Evolutionary conservation across 495 filamentous ascomycete genomes (phyloP), one percentile per base, ranked within the genome.

Genomic region (Penicillium soppii): DNA sequence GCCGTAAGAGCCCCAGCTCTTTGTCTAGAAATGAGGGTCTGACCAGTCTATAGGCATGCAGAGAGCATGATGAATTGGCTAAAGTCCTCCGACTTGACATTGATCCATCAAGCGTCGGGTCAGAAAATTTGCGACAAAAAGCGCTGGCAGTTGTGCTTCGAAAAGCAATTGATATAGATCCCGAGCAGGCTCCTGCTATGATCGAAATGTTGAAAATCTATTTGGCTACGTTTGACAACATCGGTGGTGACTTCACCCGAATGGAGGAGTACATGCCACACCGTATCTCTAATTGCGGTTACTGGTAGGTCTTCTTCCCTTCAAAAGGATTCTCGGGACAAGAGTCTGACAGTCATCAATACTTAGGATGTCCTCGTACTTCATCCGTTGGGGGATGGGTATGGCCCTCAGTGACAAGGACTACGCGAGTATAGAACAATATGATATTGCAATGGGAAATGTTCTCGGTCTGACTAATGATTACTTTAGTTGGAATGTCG

Each of bases 391-490:
- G 33, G 35, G 35, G 12, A 37, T 37, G 35, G 16, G 7, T 37
- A 37, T 37, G 35, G 12, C 3, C 3, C 35, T 52, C 7, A 35
- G 13, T 17, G 48, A 52, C 6, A 25, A 12, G 2, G 48, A 52
- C 2, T 52, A 52, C 40, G 48, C 26, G 1, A 30, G 13, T 12
- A 37, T 52, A 15, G 15, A 29, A 10, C 15, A 44, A 13, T 44
- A 16, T 8, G 48, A 52, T n/a, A 30, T 44, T 23, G 21, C 22
- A 39, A 52, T 52, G 48, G 39, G 48, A 10, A 52, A 30, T 20
- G 32, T 52, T 13, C 48, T 52, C 21, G 48, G 48, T 10, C 40
- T 52, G 22, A 52, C 48, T 10, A 52, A 52, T 25, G 48, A 52
- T 27, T 52, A 52, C 39, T 52, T 43, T 27, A 52, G 39, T 33